A percentile compares a stretch with the other conserved stretches of the same genome.
Conservation (phyloP, 768 basidiomycete genomes). For the Leccinum olivaceopallidum region DNA sequence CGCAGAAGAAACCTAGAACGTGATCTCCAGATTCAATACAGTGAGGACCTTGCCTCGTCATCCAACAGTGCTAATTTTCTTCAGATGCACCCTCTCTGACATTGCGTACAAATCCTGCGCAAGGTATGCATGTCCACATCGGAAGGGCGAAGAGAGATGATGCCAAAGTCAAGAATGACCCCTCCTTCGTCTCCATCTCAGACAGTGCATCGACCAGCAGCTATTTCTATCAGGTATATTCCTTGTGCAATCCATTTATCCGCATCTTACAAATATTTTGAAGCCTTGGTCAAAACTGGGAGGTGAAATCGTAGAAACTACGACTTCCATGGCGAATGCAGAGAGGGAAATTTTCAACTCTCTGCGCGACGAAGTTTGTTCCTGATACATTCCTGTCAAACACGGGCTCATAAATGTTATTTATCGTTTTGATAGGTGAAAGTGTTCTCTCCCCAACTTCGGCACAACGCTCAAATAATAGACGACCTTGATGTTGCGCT, state of each 20-base stretch:
- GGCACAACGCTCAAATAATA: slow-evolving; percentile 72
- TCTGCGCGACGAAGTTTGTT: slow-evolving; percentile 62
- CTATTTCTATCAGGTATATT: slow-evolving; percentile 63
- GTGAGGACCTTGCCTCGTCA: slow-evolving; percentile 37
- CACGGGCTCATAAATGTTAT: slow-evolving; percentile 1
- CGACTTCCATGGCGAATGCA: slow-evolving; percentile 47
- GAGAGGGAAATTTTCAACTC: slow-evolving; percentile 76
- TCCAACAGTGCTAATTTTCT: slow-evolving; percentile 11
- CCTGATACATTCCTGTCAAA: neutral
- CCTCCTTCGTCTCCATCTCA: slow-evolving; percentile 57
- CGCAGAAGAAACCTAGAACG: slow-evolving; percentile 54
- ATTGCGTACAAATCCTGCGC: slow-evolving; percentile 63
- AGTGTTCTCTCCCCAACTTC: slow-evolving; percentile 52
- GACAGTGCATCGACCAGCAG: slow-evolving; percentile 65
- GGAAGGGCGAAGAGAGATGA: slow-evolving; percentile 64
- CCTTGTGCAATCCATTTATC: neutral
- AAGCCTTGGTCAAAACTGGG: slow-evolving; percentile 80
- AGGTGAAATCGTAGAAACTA: slow-evolving; percentile 60
- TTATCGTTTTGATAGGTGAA: slow-evolving; percentile 53
- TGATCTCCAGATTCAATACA: slow-evolving; percentile 51
- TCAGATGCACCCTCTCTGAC: slow-evolving; percentile 73
- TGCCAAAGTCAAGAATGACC: slow-evolving; percentile 43
- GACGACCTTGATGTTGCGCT: slow-evolving; percentile 88
- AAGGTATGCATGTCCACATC: slow-evolving; percentile 78
- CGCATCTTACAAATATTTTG: neutral